Base-by-base conservation (phyloP, 2,329 filamentous ascomycete genomes). In the Nemania bipapillata region DNA sequence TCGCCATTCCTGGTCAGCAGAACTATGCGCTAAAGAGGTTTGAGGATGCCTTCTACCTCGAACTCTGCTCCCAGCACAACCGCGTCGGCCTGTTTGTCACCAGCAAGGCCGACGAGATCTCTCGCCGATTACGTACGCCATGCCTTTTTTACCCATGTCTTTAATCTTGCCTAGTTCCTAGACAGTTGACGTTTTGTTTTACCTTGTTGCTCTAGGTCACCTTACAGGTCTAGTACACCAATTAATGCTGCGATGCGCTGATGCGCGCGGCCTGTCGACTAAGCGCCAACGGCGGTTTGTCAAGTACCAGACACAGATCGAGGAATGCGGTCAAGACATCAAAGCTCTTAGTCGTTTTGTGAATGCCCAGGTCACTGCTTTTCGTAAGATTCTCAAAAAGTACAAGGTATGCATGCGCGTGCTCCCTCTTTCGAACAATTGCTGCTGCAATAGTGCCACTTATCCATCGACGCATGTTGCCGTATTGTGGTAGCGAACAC, bases 341-440 rank as follows among this genome's bases (percentile, higher is more conserved):
- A 86, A 87, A 62, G 87, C 87, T 4, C 83, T 96, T 5, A 26
- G 24, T 30, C 70, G 92, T 49, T 96, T 95, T 74, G 87, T 90
- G 70, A 85, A 87, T 67, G 91, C 91, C 1, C 93, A 96, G 77
- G 85, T 90, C 9, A 87, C 90, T 4, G 93, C 91, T 3, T 94
- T 96, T 74, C 87, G 88, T 63, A 96, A 96, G 81, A 90, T 96
- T 42, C 82, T 94, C 37, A 96, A 95, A 79, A 96, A 96, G 78
- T 95, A 96, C 81, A 87, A 85, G 83, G 87, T 88, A 80, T n/a
- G 81, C 45, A 58, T 49, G 17, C 8, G 15, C 26, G 7, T 8
- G 15, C 26, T 5, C 26, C 47, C 56, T 64, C 49, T 17, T 20
- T 26, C 12, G 20, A 22, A 1, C 24, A 20, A 57, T 59, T 47